Evolutionary conservation across 148 eudicot species (phyloP).

Genomic region (Chenopodium berlandieri): DNA sequence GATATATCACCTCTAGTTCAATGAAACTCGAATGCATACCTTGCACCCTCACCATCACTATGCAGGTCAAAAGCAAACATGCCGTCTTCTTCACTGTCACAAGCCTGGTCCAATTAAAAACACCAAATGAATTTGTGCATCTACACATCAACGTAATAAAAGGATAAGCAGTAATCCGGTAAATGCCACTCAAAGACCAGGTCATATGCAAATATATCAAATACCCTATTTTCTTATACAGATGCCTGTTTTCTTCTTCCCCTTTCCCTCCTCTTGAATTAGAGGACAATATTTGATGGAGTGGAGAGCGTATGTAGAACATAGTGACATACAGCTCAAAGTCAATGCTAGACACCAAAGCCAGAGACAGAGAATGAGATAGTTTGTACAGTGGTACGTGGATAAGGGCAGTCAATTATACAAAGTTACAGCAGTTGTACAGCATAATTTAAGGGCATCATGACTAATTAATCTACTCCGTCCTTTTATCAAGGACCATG

Average conservation of each 20-base stretch:
- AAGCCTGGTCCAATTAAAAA: slow-evolving; percentile 50
- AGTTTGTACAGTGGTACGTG: background rate
- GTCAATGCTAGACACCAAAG: background rate
- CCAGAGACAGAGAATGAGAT: background rate
- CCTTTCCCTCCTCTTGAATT: background rate
- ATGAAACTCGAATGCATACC: slow-evolving; percentile 39
- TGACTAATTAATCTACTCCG: background rate
- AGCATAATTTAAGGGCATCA: background rate
- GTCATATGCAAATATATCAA: background rate
- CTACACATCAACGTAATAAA: background rate
- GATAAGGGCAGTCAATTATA: background rate
- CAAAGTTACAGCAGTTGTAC: background rate
- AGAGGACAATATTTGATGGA: background rate
- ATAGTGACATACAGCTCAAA: background rate
- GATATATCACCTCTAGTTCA: background rate
- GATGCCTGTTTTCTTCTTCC: background rate
- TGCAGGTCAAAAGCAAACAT: slow-evolving; percentile 88
- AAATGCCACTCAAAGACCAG: too few relatives aligned
- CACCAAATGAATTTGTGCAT: slow-evolving; percentile 10
- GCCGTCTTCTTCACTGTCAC: slow-evolving; percentile 80
- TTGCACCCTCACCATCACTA: slow-evolving; percentile 87
- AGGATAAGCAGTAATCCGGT: background rate
- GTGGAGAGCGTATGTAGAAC: background rate
- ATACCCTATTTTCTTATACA: background rate
- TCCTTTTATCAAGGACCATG: too few relatives aligned